These are phyloP conservation scores for Lipomyces kockii DNA, from an alignment of 805 yeast species.

Conservation along the genomic window DNA sequence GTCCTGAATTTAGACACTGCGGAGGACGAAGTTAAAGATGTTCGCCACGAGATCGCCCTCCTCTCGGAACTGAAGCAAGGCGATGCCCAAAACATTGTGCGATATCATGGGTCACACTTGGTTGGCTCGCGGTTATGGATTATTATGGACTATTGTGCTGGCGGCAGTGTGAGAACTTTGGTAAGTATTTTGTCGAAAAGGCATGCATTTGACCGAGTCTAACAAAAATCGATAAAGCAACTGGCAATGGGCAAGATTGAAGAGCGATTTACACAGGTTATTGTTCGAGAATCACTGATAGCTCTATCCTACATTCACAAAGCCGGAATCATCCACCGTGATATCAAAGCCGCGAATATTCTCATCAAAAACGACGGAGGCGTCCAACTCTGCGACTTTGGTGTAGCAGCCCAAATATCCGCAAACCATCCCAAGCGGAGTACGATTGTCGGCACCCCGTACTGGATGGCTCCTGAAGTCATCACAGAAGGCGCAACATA, in stretches of 20 bases:
- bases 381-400: slow-evolving; percentile 94
- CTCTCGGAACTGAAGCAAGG: slow-evolving; percentile 72
- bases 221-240: slow-evolving; percentile 7
- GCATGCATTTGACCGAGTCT: neutral
- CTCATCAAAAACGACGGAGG: slow-evolving; percentile 85
- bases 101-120: slow-evolving; percentile 85
- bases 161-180: slow-evolving; percentile 89
- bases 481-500: slow-evolving; percentile 51
- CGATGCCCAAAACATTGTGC: slow-evolving; percentile 85
- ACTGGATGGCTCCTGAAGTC: slow-evolving; percentile 64
- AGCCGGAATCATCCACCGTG: slow-evolving; percentile 93
- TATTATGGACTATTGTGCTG: slow-evolving; percentile 96
- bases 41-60: slow-evolving; percentile 89
- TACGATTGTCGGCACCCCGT: slow-evolving; percentile 77
- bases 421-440: slow-evolving; percentile 77
- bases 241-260: slow-evolving; percentile 68
- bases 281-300: slow-evolving; percentile 76
- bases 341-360: slow-evolving; percentile 94
- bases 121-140: slow-evolving; percentile 95
- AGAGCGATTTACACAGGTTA: slow-evolving; percentile 81
- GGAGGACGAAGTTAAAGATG: slow-evolving; percentile 92
- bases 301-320: slow-evolving; percentile 84
- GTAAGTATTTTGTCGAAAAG: slow-evolving; percentile 31
- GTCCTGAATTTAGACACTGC: slow-evolving; percentile 89
- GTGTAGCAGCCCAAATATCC: slow-evolving; percentile 93